These are phyloP conservation scores for Neoboletus subvelutipes DNA, from an alignment of 768 basidiomycete genomes.

Conservation along the genomic window DNA sequence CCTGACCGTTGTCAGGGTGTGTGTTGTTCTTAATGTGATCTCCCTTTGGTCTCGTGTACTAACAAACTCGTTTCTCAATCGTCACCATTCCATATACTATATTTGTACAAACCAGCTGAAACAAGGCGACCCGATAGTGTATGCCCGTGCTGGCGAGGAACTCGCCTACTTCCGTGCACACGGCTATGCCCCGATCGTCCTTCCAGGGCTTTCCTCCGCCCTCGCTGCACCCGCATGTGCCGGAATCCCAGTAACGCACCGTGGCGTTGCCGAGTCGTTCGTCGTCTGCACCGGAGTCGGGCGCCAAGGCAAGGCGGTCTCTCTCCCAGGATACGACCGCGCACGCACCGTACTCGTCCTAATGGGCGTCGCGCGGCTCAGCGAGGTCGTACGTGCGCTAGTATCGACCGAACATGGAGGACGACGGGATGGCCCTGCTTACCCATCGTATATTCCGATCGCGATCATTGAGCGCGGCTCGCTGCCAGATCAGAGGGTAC, in stretches of 20 bases:
- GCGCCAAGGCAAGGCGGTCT: slow-evolving; percentile 75
- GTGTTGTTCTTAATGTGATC: slow-evolving; percentile 25
- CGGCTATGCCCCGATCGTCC: slow-evolving; percentile 79
- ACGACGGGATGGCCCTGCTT: slow-evolving; percentile 54
- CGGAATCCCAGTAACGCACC: slow-evolving; percentile 91
- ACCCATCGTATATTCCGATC: slow-evolving; percentile 78
- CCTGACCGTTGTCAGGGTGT: slow-evolving; percentile 80
- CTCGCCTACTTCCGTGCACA: slow-evolving; percentile 86
- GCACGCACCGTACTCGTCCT: slow-evolving; percentile 78
- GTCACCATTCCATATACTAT: not conserved
- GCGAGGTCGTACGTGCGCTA: slow-evolving; percentile 67
- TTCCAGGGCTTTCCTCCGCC: slow-evolving; percentile 90
- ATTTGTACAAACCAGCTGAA: slow-evolving; percentile 60
- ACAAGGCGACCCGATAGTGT: slow-evolving; percentile 96
- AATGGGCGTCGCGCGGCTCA: slow-evolving; percentile 92
- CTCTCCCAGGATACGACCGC: slow-evolving; percentile 86
- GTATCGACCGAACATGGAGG: slow-evolving; percentile 30
- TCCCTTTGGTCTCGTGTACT: not conserved
- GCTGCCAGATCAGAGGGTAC: slow-evolving; percentile 86
- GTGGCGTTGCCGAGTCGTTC: slow-evolving; percentile 89
- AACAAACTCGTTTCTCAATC: not conserved
- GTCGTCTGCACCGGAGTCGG: slow-evolving; percentile 95
- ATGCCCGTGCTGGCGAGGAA: slow-evolving; percentile 94
- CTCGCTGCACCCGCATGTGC: slow-evolving; percentile 88
- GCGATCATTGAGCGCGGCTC: slow-evolving; percentile 95